phyloP scores from a whole-genome alignment of 2,329 filamentous ascomycete species.

The Epichloe coenophiala region DNA sequence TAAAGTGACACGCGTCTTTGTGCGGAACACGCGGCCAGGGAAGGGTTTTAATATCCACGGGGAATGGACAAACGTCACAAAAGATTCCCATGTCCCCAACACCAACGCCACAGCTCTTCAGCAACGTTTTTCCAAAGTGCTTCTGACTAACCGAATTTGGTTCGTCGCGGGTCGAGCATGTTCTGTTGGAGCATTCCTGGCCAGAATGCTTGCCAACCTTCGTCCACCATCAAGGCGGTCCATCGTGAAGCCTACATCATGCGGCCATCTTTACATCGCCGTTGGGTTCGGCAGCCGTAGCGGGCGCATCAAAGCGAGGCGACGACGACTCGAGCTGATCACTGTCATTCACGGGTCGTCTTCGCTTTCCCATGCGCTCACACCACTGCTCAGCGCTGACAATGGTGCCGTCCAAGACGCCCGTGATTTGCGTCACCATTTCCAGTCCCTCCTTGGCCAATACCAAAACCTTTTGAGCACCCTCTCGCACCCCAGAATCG shows the following conservation, averaged over 20 bases:
- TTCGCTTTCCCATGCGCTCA: constrained; percentile 49
- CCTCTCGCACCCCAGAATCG: constrained; percentile 30
- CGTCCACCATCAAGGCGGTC: no score
- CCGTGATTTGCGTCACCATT: constrained; percentile 85
- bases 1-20: no score
- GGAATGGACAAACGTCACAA: no score
- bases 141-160: no score
- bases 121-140: no score
- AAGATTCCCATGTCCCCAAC: no score
- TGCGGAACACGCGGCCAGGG: no score
- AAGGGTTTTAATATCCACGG: no score
- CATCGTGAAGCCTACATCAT: background rate
- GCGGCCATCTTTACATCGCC: constrained; percentile 15
- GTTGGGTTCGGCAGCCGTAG: background rate
- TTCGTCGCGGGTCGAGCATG: no score
- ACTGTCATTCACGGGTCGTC: constrained; percentile 13
- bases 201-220: no score
- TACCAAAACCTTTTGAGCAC: constrained; percentile 66
- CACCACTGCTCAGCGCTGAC: constrained; percentile 88
- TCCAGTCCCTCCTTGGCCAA: constrained; percentile 84
- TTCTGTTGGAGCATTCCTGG: no score
- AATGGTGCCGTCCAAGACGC: constrained; percentile 78
- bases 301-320: background rate
- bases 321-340: constrained; percentile 8
- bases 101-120: no score